Base-by-base conservation (phyloP, 2,329 filamentous ascomycete species). In the Geoglossum cookeanum region DNA sequence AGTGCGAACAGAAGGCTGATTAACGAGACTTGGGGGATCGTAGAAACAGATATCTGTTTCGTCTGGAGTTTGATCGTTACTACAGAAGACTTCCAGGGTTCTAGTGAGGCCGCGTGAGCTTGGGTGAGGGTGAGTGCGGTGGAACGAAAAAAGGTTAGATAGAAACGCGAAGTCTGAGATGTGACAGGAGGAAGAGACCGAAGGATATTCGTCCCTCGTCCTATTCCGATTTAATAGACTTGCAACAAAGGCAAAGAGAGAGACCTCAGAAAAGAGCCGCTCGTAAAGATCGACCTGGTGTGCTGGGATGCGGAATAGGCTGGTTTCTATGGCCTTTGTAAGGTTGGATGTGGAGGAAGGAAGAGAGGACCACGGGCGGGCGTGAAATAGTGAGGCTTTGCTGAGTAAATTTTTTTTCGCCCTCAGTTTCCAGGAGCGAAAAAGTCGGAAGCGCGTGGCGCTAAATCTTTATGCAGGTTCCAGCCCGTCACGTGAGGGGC, bases 391-490 rank as follows among this genome's bases (percentile, higher is more conserved):
- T 37, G 22, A 30, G 32, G 30, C 22, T 37, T 53, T 32, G 49
- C 49, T 53, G 49, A 53, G 49, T 53, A 53, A 53, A 32, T 35
- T 53, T 53, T 52, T 52, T 53, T 53, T 53, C 32, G 49, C 49
- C 49, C 37, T 37, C 49, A 32, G 11, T 30, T 37, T 53, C 9
- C 27, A n/a, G 49, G 49, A 37, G 49, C 13, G 22, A 53, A 53
- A 53, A 53, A 53, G 15, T 42, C 39, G n/a, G 13, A 42, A 15
- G 39, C 17, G 29, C 49, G 30, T 53, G 49, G 49, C 49, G 49
- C 49, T 53, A 53, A 33, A 22, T 22, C 30, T 35, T 53, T 32
- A 53, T 53, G 49, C 49, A 53, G 49, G 49, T 27, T 32, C 49
- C 30, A 33, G 11, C 48, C 42, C 9, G 4, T 45, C 42, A 45